phyloP scores from a whole-genome alignment of 2,329 filamentous ascomycete genomes.

The Falciphora oryzae region DNA sequence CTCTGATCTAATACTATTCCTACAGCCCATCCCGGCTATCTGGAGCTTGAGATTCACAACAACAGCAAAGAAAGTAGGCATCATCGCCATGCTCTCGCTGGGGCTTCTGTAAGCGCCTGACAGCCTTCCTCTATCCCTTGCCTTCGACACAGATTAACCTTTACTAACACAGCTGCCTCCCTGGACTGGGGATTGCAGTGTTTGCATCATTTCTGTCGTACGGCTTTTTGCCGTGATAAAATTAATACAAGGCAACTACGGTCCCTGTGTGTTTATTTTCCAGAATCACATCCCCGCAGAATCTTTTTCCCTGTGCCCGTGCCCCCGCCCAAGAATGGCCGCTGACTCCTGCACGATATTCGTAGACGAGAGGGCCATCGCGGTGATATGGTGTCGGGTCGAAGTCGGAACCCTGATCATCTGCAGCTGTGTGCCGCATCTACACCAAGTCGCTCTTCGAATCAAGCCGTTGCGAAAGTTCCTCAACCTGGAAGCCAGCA shows the following conservation, averaged over 20 bases:
- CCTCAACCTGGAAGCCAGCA: not conserved
- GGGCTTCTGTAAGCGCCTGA: constrained; percentile 9
- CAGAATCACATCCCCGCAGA: not conserved
- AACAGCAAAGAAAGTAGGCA: constrained; percentile 11
- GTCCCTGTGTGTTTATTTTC: too few species aligned
- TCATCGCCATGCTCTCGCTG: constrained; percentile 13
- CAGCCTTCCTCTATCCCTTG: not conserved
- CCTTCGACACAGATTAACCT: not conserved
- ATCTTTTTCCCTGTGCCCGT: not conserved
- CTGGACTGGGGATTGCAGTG: not conserved
- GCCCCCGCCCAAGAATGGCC: not conserved
- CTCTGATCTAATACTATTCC: constrained; percentile 13
- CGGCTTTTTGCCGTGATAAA: constrained; percentile 2
- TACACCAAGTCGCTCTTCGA: not conserved
- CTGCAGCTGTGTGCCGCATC: constrained; percentile 4
- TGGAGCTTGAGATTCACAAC: constrained; percentile 13
- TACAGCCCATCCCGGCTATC: constrained; percentile 15
- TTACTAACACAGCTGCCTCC: not conserved
- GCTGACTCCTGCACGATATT: not conserved
- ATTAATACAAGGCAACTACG: not conserved
- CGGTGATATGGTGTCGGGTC: constrained; percentile 1
- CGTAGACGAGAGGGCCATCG: not conserved
- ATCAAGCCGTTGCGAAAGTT: not conserved
- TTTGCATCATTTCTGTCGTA: not conserved
- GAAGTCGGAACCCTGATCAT: constrained; percentile 1